Evolutionary conservation across 192 early-diverging fungal genomes (phyloP), one percentile per base, ranked within the genome.

Genomic region (Dissophora ornata): DNA sequence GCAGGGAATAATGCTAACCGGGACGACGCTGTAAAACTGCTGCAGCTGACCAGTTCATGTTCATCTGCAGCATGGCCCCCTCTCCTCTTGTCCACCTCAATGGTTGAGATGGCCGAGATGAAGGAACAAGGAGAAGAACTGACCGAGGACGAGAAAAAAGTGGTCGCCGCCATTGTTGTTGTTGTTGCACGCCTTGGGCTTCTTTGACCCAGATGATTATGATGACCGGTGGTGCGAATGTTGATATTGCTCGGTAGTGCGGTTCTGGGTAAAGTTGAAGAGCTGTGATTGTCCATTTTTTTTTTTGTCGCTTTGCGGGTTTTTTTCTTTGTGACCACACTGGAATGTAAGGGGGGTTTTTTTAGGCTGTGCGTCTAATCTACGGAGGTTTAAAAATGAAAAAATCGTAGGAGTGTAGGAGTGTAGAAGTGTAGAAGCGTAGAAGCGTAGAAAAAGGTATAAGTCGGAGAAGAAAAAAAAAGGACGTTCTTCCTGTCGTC

Each of bases 121-220:
- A 75, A 75, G 0, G 62, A 75, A 21, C 71, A 67, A 13, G 62
- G 63, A 7, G 71, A 75, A n/a, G 71, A 75, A 18, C 36, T 54
- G 42, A 18, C 30, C 0, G 63, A 75, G n/a, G 71, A 61, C 30
- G 49, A 65, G 33, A 65, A 60, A 41, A 60, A 54, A 1, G n/a
- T n/a, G n/a, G n/a, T n/a, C n/a, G n/a, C n/a, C n/a, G n/a, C n/a
- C n/a, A n/a, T n/a, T n/a, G 33, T 40, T 15, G 49, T 62, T 18
- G 29, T 25, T 44, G 50, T 52, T 28, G 25, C 24, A 30, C 32
- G 67, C 1, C 50, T 40, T 13, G 48, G 38, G 33, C 44, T 48
- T 33, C 33, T 34, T 0, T 47, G 4, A 13, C 26, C 44, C n/a
- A n/a, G n/a, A n/a, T n/a, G n/a, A 33, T 33, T 29, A 10, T 4